Conservation (phyloP, 345 rosid genomes). For the Geranium rotundifolium region DNA sequence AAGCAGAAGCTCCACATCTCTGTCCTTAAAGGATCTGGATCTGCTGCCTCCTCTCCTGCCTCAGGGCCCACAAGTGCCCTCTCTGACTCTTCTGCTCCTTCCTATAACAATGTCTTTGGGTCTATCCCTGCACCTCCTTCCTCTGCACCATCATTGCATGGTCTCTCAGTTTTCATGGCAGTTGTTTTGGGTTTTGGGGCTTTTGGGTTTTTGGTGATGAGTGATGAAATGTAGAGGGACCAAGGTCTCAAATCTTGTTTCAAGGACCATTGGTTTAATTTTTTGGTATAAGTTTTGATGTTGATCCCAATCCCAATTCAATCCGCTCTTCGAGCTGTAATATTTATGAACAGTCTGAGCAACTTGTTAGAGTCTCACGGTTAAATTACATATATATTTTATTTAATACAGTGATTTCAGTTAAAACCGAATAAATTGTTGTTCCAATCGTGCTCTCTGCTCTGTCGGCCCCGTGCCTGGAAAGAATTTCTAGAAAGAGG, state of each 20-base stretch:
- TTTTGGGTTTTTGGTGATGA: neutral
- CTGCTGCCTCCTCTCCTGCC: conserved; percentile 27
- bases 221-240: neutral
- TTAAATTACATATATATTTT: no score
- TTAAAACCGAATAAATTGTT: no score
- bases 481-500: no score
- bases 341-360: no score
- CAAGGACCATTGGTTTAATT: neutral
- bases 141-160: conserved; percentile 12
- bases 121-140: conserved; percentile 55
- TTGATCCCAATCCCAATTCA: no score
- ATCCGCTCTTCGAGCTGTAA: neutral
- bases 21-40: conserved; percentile 33
- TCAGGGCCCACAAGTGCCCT: conserved; percentile 29
- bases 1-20: conserved; percentile 67
- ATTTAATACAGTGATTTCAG: no score
- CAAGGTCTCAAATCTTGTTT: neutral
- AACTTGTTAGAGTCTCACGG: no score
- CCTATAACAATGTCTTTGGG: conserved; percentile 61
- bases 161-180: conserved; percentile 13
- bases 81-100: conserved; percentile 54
- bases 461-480: no score
- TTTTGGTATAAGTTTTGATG: neutral
- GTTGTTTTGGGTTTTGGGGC: neutral
- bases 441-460: no score